A percentile compares a stretch with the other conserved stretches of the same genome.
phyloP scores from a whole-genome alignment of 2,329 filamentous ascomycete species.

The Colletotrichum somersetense region DNA sequence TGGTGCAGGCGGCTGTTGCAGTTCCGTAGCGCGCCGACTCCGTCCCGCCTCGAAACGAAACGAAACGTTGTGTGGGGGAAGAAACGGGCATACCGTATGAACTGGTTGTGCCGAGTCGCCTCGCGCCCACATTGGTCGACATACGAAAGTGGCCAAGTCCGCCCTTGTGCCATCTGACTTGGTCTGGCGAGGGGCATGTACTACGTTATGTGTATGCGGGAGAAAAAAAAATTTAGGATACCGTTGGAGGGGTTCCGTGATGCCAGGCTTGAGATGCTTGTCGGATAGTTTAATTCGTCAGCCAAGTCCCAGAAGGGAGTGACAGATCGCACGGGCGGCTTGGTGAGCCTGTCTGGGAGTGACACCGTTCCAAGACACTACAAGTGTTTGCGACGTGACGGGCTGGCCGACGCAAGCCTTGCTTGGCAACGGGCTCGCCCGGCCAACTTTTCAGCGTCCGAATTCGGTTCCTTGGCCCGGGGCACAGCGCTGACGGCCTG shows the following conservation, averaged over 20 bases:
- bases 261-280: slow-evolving; percentile 5
- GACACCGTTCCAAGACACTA: neutral
- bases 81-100: neutral
- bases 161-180: slow-evolving; percentile 2
- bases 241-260: slow-evolving; percentile 28
- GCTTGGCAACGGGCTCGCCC: neutral
- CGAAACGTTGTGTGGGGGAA: slow-evolving; percentile 34
- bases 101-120: neutral
- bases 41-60: slow-evolving; percentile 35
- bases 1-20: slow-evolving; percentile 8
- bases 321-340: slow-evolving; percentile 8
- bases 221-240: slow-evolving; percentile 17
- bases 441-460: neutral
- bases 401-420: neutral
- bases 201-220: neutral
- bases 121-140: slow-evolving; percentile 24
- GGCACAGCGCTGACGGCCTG: neutral
- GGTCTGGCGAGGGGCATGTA: slow-evolving; percentile 12
- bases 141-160: slow-evolving; percentile 22
- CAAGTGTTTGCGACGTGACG: neutral
- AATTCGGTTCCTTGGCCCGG: neutral
- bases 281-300: slow-evolving; percentile 9
- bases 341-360: neutral
- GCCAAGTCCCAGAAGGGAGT: slow-evolving; percentile 19
- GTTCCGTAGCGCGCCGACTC: slow-evolving; percentile 10